phyloP scores from a whole-genome alignment of 257 asterid species.

The Cinchona pubescens region DNA sequence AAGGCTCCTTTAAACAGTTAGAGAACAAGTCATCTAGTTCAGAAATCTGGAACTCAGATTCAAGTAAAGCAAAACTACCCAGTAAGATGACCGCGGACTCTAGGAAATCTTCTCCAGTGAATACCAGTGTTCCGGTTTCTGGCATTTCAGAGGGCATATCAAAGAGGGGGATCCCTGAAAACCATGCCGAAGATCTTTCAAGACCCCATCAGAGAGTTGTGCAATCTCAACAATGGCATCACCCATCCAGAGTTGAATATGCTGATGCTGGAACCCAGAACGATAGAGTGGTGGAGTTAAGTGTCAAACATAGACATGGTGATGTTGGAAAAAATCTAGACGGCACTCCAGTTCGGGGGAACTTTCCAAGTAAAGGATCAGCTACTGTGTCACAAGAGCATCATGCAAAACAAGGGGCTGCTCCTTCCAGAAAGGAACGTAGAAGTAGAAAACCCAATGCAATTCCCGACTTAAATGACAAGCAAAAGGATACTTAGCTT shows the following conservation, averaged over 20 bases:
- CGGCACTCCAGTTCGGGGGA: conserved; percentile 36
- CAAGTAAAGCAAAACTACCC: conserved; percentile 46
- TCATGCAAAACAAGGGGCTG: conserved; percentile 42
- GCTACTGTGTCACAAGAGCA: conserved; percentile 43
- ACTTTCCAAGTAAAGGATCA: conserved; percentile 41
- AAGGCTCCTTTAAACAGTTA: conserved; percentile 47
- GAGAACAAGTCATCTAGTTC: conserved; percentile 47
- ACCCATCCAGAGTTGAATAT: conserved; percentile 41
- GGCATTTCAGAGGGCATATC: conserved; percentile 46
- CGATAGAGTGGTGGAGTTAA: conserved; percentile 38
- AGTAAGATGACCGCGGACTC: conserved; percentile 45
- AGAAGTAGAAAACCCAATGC: conserved; percentile 52
- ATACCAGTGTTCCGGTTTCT: conserved; percentile 37
- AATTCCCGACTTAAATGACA: conserved; percentile 49
- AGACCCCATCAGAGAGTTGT: conserved; percentile 48
- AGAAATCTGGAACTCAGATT: conserved; percentile 58
- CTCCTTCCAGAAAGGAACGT: conserved; percentile 46
- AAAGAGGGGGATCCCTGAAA: conserved; percentile 53
- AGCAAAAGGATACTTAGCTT: conserved; percentile 52
- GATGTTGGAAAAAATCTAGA: conserved; percentile 42
- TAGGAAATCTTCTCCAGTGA: conserved; percentile 48
- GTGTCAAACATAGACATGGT: conserved; percentile 43
- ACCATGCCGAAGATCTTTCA: conserved; percentile 44
- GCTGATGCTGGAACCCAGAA: conserved; percentile 44
- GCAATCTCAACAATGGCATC: conserved; percentile 44